These are phyloP conservation scores for Pseudonitzschia pungens DNA, from an alignment of 108 stramenopile genomes.

Conservation along the genomic window DNA sequence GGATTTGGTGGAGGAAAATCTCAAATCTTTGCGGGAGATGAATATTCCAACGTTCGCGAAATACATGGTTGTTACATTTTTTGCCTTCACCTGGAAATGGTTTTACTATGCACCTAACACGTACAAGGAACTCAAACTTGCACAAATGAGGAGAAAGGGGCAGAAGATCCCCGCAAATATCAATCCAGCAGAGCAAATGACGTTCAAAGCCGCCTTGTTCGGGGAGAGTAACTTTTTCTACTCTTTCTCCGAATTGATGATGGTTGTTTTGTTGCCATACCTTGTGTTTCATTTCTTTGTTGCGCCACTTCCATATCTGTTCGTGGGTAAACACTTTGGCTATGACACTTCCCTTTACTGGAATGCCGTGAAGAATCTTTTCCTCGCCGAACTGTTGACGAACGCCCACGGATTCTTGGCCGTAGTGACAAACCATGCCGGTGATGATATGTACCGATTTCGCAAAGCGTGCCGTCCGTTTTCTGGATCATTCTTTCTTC, in stretches of 20 bases:
- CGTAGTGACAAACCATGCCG: conserved; percentile 78
- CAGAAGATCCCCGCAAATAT: conserved; percentile 31
- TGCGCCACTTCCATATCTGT: conserved; percentile 50
- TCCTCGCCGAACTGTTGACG: conserved; percentile 66
- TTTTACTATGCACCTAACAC: conserved; percentile 79
- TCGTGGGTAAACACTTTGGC: conserved; percentile 37
- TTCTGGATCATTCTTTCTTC: conserved; percentile 59
- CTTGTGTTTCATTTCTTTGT: conserved; percentile 55
- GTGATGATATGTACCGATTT: conserved; percentile 73
- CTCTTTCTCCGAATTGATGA: conserved; percentile 42
- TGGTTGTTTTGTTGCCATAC: conserved; percentile 55
- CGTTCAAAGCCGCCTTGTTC: conserved; percentile 34
- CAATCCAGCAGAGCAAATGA: conserved; percentile 42
- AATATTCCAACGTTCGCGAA: conserved; percentile 43
- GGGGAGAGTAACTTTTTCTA: conserved; percentile 25
- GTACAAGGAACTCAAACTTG: conserved; percentile 63
- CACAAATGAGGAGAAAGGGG: conserved; percentile 39
- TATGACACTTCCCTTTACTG: conserved; percentile 43
- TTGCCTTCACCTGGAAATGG: conserved; percentile 67
- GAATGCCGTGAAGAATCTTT: conserved; percentile 57
- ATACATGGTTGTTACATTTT: conserved; percentile 33
- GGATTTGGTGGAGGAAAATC: conserved; percentile 66
- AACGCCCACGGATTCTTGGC: conserved; percentile 69
- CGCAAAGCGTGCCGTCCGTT: conserved; percentile 63
- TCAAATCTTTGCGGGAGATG: conserved; percentile 39